phyloP scores from a whole-genome alignment of 2,329 filamentous ascomycete genomes.

The Pyricularia pennisetigena region DNA sequence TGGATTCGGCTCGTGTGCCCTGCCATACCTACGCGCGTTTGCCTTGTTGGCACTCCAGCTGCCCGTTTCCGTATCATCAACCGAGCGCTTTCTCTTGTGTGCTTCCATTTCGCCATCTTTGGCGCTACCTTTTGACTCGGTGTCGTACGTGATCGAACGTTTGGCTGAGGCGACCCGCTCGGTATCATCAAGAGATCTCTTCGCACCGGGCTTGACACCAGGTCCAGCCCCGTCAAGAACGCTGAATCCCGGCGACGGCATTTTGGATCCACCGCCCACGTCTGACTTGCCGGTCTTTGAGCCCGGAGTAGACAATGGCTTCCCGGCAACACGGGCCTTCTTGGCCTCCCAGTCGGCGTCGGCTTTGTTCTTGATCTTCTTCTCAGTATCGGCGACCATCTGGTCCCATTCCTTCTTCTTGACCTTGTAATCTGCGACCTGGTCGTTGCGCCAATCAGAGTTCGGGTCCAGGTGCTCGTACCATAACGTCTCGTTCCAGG shows the following conservation, averaged over 20 bases:
- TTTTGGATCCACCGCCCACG: not conserved
- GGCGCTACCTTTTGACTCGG: not conserved
- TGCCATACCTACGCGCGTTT: not conserved
- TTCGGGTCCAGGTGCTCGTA: constrained; percentile 36
- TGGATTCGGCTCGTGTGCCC: not conserved
- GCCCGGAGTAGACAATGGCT: no score
- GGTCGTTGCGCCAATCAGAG: constrained; percentile 26
- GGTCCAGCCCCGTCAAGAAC: constrained; percentile 2
- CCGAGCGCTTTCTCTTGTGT: not conserved
- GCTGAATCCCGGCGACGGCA: not conserved
- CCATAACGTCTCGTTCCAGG: constrained; percentile 44
- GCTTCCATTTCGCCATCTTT: not conserved
- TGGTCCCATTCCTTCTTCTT: constrained; percentile 28
- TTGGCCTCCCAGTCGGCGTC: constrained; percentile 12
- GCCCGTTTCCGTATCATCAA: not conserved
- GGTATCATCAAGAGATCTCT: not conserved
- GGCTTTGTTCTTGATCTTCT: constrained; percentile 3
- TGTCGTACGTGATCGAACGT: not conserved
- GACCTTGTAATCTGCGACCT: constrained; percentile 31
- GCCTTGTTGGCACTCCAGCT: not conserved
- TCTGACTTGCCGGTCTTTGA: not conserved
- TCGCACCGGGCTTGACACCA: not conserved
- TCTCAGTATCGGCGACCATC: constrained; percentile 13
- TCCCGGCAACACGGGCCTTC: not conserved
- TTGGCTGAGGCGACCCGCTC: not conserved